Conservation (phyloP, 495 filamentous ascomycete species). For the Astrothelium subdiscretum region DNA sequence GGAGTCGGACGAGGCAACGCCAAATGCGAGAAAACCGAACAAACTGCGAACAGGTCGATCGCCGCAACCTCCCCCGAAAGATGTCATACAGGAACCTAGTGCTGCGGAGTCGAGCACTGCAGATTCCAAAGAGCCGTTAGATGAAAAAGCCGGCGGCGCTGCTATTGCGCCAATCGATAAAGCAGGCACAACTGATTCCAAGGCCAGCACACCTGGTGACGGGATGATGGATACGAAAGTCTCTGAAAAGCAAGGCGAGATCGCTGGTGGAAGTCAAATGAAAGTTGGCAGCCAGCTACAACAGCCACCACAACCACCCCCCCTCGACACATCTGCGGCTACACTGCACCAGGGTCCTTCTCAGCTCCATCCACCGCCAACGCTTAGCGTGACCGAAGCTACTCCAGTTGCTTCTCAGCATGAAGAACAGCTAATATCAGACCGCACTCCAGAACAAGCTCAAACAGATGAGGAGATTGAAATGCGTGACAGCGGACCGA, state of each 20-base stretch:
- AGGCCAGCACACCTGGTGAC: conserved; percentile 9
- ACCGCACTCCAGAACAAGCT: conserved; percentile 34
- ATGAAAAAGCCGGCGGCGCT: conserved; percentile 38
- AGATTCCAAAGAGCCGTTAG: conserved; percentile 44
- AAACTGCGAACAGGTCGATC: conserved; percentile 49
- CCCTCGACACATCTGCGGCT: conserved; percentile 12
- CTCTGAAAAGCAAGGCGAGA: conserved; percentile 5
- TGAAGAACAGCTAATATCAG: conserved; percentile 30
- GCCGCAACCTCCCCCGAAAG: conserved; percentile 40
- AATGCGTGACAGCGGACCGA: conserved; percentile 40
- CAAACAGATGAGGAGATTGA: conserved; percentile 47
- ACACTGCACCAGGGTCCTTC: background rate
- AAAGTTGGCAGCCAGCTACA: conserved; percentile 1
- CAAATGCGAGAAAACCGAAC: conserved; percentile 38
- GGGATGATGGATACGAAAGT: conserved; percentile 14
- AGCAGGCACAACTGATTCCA: conserved; percentile 12
- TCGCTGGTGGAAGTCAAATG: background rate
- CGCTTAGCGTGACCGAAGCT: conserved; percentile 25
- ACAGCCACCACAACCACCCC: conserved; percentile 17
- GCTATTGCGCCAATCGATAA: conserved; percentile 20
- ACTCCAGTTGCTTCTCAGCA: conserved; percentile 26
- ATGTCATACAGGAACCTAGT: conserved; percentile 38
- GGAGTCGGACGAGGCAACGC: conserved; percentile 35
- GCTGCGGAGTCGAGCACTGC: conserved; percentile 42
- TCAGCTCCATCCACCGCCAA: background rate